phyloP scores from a whole-genome alignment of 768 basidiomycete species.

The Termitomyces sp. region DNA sequence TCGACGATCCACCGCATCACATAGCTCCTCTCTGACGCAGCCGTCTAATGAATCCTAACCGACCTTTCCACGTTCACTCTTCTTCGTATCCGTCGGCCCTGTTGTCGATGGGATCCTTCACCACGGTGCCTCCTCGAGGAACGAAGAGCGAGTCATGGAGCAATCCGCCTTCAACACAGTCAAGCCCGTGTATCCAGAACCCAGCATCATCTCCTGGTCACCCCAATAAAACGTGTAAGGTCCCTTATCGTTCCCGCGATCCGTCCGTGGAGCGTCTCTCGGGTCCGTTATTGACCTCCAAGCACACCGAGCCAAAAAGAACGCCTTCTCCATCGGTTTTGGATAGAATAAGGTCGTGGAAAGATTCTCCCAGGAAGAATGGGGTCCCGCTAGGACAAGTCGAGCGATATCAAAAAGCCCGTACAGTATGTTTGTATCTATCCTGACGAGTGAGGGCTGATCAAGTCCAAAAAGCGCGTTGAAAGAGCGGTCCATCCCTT shows the following conservation, averaged over 20 bases:
- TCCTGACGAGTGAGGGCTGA: background rate
- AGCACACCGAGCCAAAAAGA: background rate
- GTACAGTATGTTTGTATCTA: background rate
- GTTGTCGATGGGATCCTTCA: background rate
- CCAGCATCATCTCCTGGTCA: background rate
- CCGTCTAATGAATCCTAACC: background rate
- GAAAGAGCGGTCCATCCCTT: constrained; percentile 24
- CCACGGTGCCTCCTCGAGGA: background rate
- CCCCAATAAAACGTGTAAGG: background rate
- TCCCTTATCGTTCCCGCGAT: background rate
- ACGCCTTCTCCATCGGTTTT: background rate
- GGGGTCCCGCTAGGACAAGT: background rate
- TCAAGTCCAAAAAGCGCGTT: constrained; percentile 20
- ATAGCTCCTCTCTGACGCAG: too few relatives aligned
- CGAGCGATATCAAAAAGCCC: constrained; percentile 1
- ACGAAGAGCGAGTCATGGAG: background rate
- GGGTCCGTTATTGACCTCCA: background rate
- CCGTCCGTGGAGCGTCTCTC: constrained; percentile 2
- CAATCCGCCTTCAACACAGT: background rate
- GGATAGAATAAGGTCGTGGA: background rate
- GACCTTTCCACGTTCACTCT: background rate
- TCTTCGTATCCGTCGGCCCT: constrained; percentile 2
- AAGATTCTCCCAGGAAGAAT: background rate
- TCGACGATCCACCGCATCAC: background rate
- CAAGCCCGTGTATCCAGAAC: constrained; percentile 1